Conservation (phyloP, 1,139 yeast genomes). For the Geotrichum restrictum region DNA sequence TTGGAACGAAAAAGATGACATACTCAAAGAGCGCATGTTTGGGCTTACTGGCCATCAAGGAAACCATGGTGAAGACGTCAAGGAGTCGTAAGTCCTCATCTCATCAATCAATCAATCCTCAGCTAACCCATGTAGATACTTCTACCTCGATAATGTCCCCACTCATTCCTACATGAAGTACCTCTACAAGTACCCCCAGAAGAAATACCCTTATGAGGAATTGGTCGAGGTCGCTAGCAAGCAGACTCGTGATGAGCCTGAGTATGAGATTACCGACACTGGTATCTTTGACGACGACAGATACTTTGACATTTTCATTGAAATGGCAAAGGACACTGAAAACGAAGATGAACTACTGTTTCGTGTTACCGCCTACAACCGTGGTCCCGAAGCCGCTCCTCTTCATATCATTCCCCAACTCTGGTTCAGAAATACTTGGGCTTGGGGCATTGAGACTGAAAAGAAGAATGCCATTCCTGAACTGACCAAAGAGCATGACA, state of each 20-base stretch:
- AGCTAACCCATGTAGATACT: constrained; percentile 42
- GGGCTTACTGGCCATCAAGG: constrained; percentile 93
- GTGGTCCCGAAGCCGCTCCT: constrained; percentile 82
- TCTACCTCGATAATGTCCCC: constrained; percentile 86
- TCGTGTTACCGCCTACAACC: constrained; percentile 84
- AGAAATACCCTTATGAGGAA: constrained; percentile 75
- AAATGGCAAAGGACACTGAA: constrained; percentile 82
- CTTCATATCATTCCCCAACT: constrained; percentile 82
- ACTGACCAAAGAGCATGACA: constrained; percentile 39
- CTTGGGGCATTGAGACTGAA: constrained; percentile 69
- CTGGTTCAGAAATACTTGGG: constrained; percentile 88
- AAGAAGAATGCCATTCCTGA: constrained; percentile 50
- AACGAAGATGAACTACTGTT: constrained; percentile 79
- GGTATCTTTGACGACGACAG: constrained; percentile 72
- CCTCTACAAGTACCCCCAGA: constrained; percentile 86
- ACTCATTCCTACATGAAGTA: constrained; percentile 92
- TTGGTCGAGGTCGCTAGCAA: constrained; percentile 66
- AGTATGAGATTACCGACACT: constrained; percentile 73
- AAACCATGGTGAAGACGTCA: constrained; percentile 94
- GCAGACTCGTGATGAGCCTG: constrained; percentile 60
- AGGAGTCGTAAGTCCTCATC: constrained; percentile 49
- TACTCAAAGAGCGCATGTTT: constrained; percentile 80
- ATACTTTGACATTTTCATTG: constrained; percentile 86
- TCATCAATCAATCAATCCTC: neutral
- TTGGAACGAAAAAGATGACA: constrained; percentile 88